phyloP scores from a whole-genome alignment of 2,329 filamentous ascomycete genomes.

The Blastomyces parvus region DNA sequence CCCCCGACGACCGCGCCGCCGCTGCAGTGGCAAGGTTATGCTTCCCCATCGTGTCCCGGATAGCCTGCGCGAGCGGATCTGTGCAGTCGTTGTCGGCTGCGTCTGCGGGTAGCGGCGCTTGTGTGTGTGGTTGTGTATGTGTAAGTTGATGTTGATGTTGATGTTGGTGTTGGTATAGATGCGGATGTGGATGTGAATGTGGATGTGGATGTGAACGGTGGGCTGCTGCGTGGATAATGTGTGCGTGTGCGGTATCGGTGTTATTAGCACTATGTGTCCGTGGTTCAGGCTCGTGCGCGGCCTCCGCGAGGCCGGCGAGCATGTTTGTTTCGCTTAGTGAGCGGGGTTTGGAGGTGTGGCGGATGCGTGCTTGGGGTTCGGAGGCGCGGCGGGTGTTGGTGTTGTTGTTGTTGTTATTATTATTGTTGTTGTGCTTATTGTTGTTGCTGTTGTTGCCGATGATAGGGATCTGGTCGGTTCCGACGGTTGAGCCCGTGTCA shows the following conservation, averaged over 20 bases:
- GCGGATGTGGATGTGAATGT: no score
- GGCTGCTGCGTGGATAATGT: not conserved
- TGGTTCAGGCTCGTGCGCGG: not conserved
- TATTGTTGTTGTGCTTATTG: not conserved
- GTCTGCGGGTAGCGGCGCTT: constrained; percentile 15
- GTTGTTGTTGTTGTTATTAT: not conserved
- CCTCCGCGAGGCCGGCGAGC: not conserved
- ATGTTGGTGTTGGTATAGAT: not conserved
- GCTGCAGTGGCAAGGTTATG: constrained; percentile 16
- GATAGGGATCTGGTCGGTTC: not conserved
- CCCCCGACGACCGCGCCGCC: not conserved
- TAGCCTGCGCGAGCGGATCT: constrained; percentile 34
- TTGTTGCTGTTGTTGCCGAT: no score
- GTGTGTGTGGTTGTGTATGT: not conserved
- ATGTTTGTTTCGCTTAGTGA: not conserved
- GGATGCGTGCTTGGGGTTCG: constrained; percentile 17
- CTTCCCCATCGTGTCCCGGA: constrained; percentile 35
- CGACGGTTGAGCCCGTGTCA: not conserved
- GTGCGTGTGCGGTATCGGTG: not conserved
- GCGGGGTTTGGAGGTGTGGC: constrained; percentile 27
- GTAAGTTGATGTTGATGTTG: no score
- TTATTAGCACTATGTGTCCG: not conserved
- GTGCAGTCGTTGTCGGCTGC: constrained; percentile 31
- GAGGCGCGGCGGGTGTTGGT: constrained; percentile 15
- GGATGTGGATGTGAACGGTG: constrained; percentile 14